Percentiles rank a stretch among this genome's conserved stretches.
phyloP scores from a whole-genome alignment of 192 early-diverging fungal species.

The Mortierella hygrophila region DNA sequence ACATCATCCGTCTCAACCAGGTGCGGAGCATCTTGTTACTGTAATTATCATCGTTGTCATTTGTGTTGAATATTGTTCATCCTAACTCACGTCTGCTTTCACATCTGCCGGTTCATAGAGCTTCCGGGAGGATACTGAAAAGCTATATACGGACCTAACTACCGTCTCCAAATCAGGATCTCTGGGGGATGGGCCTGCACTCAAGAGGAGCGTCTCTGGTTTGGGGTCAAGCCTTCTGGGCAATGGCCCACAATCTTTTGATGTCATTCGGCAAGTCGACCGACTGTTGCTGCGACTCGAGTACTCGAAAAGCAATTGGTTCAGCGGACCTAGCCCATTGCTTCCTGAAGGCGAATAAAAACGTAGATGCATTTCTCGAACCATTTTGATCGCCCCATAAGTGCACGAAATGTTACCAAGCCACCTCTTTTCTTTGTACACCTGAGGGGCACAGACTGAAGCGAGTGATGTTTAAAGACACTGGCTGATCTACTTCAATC shows the following conservation, averaged over 20 bases:
- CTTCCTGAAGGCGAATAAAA: background rate
- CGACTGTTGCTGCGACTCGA: slow-evolving; percentile 40
- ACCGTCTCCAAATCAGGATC: slow-evolving; percentile 30
- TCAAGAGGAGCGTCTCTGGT: slow-evolving; percentile 33
- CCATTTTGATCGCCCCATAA: background rate
- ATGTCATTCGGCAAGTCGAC: slow-evolving; percentile 37
- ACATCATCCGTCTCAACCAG: slow-evolving; percentile 27
- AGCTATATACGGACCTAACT: slow-evolving; percentile 29
- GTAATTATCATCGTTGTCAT: background rate
- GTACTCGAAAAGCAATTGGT: slow-evolving; percentile 48
- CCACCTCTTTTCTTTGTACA: background rate
- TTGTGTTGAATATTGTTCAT: background rate
- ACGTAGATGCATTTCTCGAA: background rate
- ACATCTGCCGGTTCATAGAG: background rate
- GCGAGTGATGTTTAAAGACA: background rate
- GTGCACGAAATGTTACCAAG: background rate
- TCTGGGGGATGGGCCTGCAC: slow-evolving; percentile 25
- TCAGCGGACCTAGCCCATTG: slow-evolving; percentile 3
- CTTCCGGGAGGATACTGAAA: slow-evolving; percentile 27
- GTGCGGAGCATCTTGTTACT: slow-evolving; percentile 5
- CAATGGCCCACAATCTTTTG: slow-evolving; percentile 26
- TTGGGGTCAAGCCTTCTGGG: slow-evolving; percentile 43
- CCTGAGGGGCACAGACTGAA: background rate
- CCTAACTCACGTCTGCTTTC: background rate
- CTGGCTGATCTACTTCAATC: background rate